Conservation (phyloP, 2,329 filamentous ascomycete genomes). For the Lachnellula arida region DNA sequence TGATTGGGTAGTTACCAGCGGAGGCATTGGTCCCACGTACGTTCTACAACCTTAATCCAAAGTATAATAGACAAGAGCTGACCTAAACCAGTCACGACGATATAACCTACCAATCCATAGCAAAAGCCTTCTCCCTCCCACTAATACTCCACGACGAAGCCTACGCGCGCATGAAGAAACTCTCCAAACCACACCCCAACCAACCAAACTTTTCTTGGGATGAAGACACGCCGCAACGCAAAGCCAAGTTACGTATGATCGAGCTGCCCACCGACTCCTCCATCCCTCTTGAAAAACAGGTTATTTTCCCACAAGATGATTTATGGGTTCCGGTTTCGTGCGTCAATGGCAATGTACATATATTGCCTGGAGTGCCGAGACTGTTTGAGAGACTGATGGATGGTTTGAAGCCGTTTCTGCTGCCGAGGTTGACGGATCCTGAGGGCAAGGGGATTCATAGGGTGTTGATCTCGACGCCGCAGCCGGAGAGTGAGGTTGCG, state of each 20-base stretch:
- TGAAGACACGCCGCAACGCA: constrained; percentile 68
- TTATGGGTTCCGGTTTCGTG: constrained; percentile 88
- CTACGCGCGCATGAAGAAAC: constrained; percentile 74
- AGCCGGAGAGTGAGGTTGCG: constrained; percentile 82
- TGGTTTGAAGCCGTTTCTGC: constrained; percentile 65
- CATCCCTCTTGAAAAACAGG: constrained; percentile 63
- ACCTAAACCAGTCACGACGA: constrained; percentile 72
- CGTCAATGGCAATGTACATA: constrained; percentile 90
- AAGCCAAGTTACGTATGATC: constrained; percentile 86
- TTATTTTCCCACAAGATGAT: constrained; percentile 72
- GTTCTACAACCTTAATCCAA: constrained; percentile 29
- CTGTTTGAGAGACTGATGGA: constrained; percentile 76
- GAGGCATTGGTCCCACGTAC: constrained; percentile 92
- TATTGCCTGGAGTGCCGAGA: constrained; percentile 82
- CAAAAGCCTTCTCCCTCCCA: constrained; percentile 76
- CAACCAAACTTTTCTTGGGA: constrained; percentile 82
- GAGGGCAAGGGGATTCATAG: constrained; percentile 76
- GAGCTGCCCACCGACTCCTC: constrained; percentile 72
- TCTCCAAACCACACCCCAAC: constrained; percentile 68
- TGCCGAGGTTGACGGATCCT: constrained; percentile 69
- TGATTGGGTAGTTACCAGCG: constrained; percentile 92
- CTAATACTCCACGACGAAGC: constrained; percentile 74
- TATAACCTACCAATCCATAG: constrained; percentile 93
- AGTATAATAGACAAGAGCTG: not conserved
- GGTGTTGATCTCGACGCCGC: constrained; percentile 79